Percentiles rank a stretch among this genome's conserved stretches.
phyloP scores from a whole-genome alignment of 352 stramenopile species.

The Phytophthora agathidicida region DNA sequence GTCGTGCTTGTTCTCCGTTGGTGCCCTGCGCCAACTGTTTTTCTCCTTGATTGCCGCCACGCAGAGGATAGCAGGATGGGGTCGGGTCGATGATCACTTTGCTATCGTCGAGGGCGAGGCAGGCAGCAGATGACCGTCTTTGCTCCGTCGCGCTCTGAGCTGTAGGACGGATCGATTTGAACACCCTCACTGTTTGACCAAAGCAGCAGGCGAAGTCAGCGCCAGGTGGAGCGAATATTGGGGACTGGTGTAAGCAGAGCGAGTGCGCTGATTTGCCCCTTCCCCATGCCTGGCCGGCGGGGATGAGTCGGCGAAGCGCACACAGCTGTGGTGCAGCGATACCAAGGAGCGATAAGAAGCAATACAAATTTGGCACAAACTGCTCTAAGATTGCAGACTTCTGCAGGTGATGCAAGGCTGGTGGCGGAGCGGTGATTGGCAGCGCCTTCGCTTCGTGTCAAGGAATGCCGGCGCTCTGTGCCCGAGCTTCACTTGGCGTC shows the following conservation, averaged over 20 bases:
- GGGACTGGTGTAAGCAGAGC: constrained; percentile 20
- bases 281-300: not conserved
- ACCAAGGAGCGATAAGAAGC: constrained; percentile 19
- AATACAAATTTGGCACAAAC: not conserved
- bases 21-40: constrained; percentile 23
- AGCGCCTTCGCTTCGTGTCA: not conserved
- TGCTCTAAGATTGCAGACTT: too few species aligned
- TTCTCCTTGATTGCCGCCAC: constrained; percentile 14
- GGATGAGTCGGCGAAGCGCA: constrained; percentile 30
- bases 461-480: constrained; percentile 5
- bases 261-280: constrained; percentile 22
- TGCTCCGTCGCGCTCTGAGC: constrained; percentile 22
- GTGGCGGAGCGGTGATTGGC: constrained; percentile 21
- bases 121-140: constrained; percentile 15
- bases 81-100: too few species aligned
- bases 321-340: constrained; percentile 13
- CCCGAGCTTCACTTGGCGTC: constrained; percentile 9
- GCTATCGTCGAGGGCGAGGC: not conserved
- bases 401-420: constrained; percentile 20
- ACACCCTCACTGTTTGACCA: constrained; percentile 5
- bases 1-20: constrained; percentile 16
- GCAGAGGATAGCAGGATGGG: constrained; percentile 18
- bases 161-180: not conserved
- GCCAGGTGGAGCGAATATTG: constrained; percentile 17
- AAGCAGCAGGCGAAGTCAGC: constrained; percentile 7